Conservation (phyloP, 176 grass and related monocot genomes). For the Carex parvula region DNA sequence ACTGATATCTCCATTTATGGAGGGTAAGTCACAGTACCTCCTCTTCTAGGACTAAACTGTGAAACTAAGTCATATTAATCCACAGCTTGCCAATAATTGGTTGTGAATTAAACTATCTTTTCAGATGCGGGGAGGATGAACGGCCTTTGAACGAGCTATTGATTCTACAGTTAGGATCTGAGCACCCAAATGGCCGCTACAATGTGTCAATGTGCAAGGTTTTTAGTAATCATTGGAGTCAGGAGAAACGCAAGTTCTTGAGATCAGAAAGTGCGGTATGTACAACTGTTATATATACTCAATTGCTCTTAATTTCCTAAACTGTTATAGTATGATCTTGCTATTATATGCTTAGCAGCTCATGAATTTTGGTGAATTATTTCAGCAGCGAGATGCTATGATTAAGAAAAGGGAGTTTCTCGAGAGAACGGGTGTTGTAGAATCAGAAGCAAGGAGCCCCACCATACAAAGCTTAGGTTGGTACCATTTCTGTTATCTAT, state of each 20-base stretch:
- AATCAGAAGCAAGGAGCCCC: conserved; percentile 50
- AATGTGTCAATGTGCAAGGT: conserved; percentile 96
- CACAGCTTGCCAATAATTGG: background rate
- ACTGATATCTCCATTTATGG: conserved; percentile 87
- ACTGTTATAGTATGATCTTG: background rate
- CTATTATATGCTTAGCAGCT: background rate
- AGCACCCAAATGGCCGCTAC: conserved; percentile 88
- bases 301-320: background rate
- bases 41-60: background rate
- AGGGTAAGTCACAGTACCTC: conserved; percentile 47
- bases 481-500: too few relatives aligned
- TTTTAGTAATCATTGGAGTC: conserved; percentile 88
- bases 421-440: conserved; percentile 32
- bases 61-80: background rate
- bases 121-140: conserved; percentile 90
- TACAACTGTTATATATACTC: background rate
- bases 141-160: conserved; percentile 83
- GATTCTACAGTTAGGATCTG: conserved; percentile 84
- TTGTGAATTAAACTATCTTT: background rate
- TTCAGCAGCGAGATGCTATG: conserved; percentile 37
- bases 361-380: conserved; percentile 17
- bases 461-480: conserved; percentile 36
- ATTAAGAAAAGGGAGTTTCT: conserved; percentile 35
- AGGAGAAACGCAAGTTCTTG: conserved; percentile 70
- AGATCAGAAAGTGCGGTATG: conserved; percentile 46